phyloP scores from a whole-genome alignment of 1,284 basidiomycete genomes.

The Ustilago cynodontis region DNA sequence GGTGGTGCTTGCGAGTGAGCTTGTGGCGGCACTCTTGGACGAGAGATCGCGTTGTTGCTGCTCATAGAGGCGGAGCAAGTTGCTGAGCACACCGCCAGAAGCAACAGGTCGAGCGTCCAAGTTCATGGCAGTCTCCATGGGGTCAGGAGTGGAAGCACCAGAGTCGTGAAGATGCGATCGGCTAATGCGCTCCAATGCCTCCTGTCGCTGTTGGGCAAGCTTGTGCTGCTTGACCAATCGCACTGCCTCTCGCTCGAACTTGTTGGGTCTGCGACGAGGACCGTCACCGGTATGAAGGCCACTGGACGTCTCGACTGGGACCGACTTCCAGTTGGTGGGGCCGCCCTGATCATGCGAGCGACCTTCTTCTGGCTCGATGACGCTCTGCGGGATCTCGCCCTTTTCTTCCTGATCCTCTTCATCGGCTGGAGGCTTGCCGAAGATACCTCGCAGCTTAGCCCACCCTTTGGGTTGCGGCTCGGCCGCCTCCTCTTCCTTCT shows the following conservation, averaged over 20 bases:
- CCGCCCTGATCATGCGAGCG: slow-evolving; percentile 52
- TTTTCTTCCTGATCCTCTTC: slow-evolving; percentile 51
- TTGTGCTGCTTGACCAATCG: slow-evolving; percentile 63
- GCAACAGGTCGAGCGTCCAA: slow-evolving; percentile 63
- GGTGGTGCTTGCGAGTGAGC: slow-evolving; percentile 44
- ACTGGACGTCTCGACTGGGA: slow-evolving; percentile 66
- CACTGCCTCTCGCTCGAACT: slow-evolving; percentile 65
- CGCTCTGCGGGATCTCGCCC: slow-evolving; percentile 24
- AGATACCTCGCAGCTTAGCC: slow-evolving; percentile 60
- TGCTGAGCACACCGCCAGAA: slow-evolving; percentile 65
- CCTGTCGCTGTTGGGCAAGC: slow-evolving; percentile 49
- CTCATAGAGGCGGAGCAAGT: slow-evolving; percentile 67
- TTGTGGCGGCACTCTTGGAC: slow-evolving; percentile 34
- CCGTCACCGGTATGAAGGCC: slow-evolving; percentile 59
- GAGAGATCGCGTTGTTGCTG: slow-evolving; percentile 59
- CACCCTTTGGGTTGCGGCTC: slow-evolving; percentile 57
- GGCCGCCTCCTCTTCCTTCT: slow-evolving; percentile 15
- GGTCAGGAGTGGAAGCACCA: slow-evolving; percentile 62
- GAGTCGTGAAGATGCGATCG: slow-evolving; percentile 61
- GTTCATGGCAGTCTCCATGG: slow-evolving; percentile 59
- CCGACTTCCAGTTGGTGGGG: slow-evolving; percentile 67
- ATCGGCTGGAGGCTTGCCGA: slow-evolving; percentile 44
- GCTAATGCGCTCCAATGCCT: slow-evolving; percentile 49
- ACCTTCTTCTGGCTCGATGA: slow-evolving; percentile 14
- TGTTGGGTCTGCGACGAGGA: slow-evolving; percentile 56